phyloP scores from a whole-genome alignment of 441 rosid species.

The Pelargonium cotyledonis region DNA sequence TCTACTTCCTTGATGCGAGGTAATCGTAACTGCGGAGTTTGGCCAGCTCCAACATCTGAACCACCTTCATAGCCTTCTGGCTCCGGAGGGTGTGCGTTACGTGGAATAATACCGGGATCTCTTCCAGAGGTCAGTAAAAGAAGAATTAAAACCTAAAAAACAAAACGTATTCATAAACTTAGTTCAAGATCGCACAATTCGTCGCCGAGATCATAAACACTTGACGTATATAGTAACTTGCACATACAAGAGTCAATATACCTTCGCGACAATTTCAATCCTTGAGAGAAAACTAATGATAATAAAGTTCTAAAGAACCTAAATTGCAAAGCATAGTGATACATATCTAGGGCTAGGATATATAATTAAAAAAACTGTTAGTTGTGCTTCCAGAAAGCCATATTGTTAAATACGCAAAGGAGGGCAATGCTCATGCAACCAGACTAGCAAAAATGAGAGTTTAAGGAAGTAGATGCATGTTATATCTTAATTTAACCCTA shows the following conservation, averaged over 20 bases:
- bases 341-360: no score
- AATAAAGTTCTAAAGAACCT: no score
- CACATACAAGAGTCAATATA: not conserved
- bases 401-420: no score
- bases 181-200: not conserved
- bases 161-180: not conserved
- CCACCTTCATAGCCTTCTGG: constrained; percentile 59
- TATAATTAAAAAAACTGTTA: no score
- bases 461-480: no score
- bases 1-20: constrained; percentile 78
- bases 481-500: no score
- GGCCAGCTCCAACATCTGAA: constrained; percentile 46
- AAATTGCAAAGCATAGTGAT: no score
- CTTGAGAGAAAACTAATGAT: no score
- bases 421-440: no score
- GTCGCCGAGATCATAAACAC: not conserved
- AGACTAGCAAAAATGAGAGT: no score
- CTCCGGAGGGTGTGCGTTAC: constrained; percentile 82
- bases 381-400: no score
- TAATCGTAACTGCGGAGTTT: constrained; percentile 53
- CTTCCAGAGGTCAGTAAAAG: constrained; percentile 87
- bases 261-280: no score
- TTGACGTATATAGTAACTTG: not conserved
- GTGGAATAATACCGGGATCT: constrained; percentile 92
- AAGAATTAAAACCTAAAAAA: constrained; percentile 61